Conservation (phyloP, 306 rosid genomes). For the Prunus armeniaca region DNA sequence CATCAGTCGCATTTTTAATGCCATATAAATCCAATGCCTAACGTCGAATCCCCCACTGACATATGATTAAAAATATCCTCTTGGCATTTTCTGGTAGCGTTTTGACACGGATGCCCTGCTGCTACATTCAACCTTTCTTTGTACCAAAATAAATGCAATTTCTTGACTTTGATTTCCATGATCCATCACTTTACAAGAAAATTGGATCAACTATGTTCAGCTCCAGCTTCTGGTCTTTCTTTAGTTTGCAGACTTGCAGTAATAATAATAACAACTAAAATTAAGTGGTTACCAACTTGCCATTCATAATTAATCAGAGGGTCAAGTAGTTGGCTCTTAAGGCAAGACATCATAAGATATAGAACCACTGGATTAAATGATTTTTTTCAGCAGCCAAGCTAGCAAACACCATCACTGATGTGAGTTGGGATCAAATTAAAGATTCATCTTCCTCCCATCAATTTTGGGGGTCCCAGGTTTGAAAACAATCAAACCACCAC, state of each 20-base stretch:
- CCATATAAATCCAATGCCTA: conserved; percentile 13
- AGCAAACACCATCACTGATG: not conserved
- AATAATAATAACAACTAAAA: not conserved
- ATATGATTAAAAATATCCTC: not conserved
- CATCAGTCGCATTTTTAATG: not conserved
- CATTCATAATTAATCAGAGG: conserved; percentile 5
- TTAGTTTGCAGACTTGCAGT: not conserved
- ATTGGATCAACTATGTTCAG: not conserved
- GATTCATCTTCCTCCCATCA: not conserved
- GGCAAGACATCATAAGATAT: not conserved
- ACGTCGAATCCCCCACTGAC: conserved; percentile 6
- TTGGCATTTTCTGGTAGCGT: not conserved
- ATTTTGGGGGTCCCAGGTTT: conserved; percentile 18
- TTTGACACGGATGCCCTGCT: not conserved
- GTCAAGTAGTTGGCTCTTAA: conserved; percentile 25
- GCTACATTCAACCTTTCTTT: not conserved
- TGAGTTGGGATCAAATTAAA: not conserved
- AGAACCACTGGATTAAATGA: conserved; percentile 15
- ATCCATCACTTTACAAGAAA: not conserved
- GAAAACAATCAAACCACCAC: conserved; percentile 1
- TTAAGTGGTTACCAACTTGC: not conserved
- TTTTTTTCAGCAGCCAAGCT: conserved; percentile 14
- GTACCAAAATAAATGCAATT: not conserved
- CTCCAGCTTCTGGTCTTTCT: no score
- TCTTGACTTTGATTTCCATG: no score